Base-by-base conservation (phyloP, 371 early-diverging fungal species). In the Encephalitozoon romaleae region DNA sequence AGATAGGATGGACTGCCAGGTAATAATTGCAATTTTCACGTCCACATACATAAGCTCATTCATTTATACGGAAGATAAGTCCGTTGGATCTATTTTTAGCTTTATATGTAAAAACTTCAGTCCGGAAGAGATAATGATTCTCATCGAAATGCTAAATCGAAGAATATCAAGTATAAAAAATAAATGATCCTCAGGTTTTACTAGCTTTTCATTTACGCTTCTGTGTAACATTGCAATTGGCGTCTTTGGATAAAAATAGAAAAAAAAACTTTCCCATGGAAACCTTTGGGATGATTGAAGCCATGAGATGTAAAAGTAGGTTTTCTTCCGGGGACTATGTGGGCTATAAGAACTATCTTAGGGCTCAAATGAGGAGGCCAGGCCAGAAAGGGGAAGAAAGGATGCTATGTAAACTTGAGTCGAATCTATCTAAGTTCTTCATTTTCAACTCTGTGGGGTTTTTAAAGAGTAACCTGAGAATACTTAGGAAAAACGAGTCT, bases 1-100 rank as follows among this genome's bases (percentile, higher is more conserved):
- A 0, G 99, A 98, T 85, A 89, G 99, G 41, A 92, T 97, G 89
- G 95, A 94, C 82, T 89, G 89, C 77, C 99, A 98, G 87, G 91
- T 96, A 79, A 83, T 97, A 59, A 96, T 96, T 95, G 94, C 91
- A 0, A 82, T 92, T 25, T 95, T 96, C 86, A 89, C 93, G 28
- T 89, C 90, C 82, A 89, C 94, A 83, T 96, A 96, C 76, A 38
- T 84, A 18, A 67, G 41, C 15, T 45, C 69, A 12, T 39, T 81
- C 34, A 18, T 70, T 2, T 30, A 41, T 8, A 42, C 53, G 11
- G 59, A 72, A 30, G 55, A 67, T 5, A 32, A 59, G 41, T 18
- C 69, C 4, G 26, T 76, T 6, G 18, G 15, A n/a, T 28, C 18
- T 9, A 18, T 30, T 12, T 69, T 21, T 23, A 21, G 34, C 30